A percentile compares a stretch with the other conserved stretches of the same genome.
Evolutionary conservation across 2,329 filamentous ascomycete genomes (phyloP).

Genomic region (Ceratocystis destructans): DNA sequence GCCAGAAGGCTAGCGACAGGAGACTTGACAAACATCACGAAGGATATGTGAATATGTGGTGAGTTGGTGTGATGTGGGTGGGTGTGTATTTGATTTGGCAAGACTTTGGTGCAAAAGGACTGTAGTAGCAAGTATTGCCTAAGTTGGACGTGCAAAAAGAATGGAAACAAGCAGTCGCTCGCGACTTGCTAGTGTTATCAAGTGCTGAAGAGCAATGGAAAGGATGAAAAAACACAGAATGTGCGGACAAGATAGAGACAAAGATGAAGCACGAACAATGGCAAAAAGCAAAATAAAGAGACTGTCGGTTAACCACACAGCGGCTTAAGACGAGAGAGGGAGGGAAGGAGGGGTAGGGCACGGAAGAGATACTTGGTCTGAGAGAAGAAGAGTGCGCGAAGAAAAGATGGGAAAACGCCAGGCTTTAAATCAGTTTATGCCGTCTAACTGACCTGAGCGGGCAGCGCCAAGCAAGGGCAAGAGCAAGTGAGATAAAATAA

Average conservation of each 20-base stretch:
- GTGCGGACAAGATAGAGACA: neutral
- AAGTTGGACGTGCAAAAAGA: neutral
- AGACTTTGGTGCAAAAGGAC: neutral
- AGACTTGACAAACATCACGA: conserved; percentile 33
- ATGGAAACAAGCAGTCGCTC: conserved; percentile 15
- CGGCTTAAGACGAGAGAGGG: conserved; percentile 6
- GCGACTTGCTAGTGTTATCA: conserved; percentile 9
- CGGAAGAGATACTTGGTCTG: neutral
- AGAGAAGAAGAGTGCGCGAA: neutral
- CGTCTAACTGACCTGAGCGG: neutral
- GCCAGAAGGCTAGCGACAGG: conserved; percentile 29
- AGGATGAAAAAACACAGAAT: conserved; percentile 1
- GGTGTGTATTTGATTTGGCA: conserved; percentile 15
- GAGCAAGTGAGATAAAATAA: neutral
- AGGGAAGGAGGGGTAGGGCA: neutral
- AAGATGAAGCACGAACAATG: conserved; percentile 18
- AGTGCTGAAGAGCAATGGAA: neutral
- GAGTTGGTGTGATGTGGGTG: conserved; percentile 4
- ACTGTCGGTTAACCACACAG: conserved; percentile 19
- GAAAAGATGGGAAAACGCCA: neutral
- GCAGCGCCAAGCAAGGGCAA: neutral
- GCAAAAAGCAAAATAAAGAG: conserved; percentile 18
- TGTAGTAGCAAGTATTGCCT: neutral
- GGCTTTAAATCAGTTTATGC: conserved; percentile 3
- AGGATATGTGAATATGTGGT: conserved; percentile 19